phyloP scores from a whole-genome alignment of 139 green algal species.

The Auxenochlorella pyrenoidosa region DNA sequence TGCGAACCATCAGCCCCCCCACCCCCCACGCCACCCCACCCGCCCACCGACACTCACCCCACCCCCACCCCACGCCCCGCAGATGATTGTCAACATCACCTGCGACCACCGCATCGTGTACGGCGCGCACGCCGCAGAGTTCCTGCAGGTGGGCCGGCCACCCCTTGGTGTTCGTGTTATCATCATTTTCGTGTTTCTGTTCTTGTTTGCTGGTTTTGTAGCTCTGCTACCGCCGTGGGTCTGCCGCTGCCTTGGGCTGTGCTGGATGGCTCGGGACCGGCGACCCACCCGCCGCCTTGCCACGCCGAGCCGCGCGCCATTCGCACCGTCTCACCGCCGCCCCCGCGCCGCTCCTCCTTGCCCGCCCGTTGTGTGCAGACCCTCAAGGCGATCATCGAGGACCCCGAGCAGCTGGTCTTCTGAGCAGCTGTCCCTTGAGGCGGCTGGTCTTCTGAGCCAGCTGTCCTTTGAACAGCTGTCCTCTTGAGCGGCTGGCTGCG shows the following conservation, averaged over 20 bases:
- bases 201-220: too few species aligned
- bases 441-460: not conserved
- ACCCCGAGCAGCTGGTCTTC: conserved; percentile 81
- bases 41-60: too few species aligned
- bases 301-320: not conserved
- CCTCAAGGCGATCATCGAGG: conserved; percentile 92
- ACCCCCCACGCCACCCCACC: not conserved
- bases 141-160: not conserved
- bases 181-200: too few species aligned
- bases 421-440: conserved; percentile 43
- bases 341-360: conserved; percentile 14
- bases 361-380: conserved; percentile 74
- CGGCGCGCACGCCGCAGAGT: conserved; percentile 89
- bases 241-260: not conserved
- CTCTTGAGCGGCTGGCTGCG: too few species aligned
- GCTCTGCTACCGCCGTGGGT: too few species aligned
- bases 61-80: not conserved
- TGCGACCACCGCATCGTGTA: conserved; percentile 98
- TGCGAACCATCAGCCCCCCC: not conserved
- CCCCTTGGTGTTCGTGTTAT: too few species aligned
- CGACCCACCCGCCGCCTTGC: not conserved
- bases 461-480: too few species aligned
- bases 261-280: not conserved
- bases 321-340: too few species aligned
- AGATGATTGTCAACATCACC: conserved; percentile 97